Evolutionary conservation across 1,139 yeast genomes (phyloP).

Genomic region (Kurtzmaniella quercitrusa): DNA sequence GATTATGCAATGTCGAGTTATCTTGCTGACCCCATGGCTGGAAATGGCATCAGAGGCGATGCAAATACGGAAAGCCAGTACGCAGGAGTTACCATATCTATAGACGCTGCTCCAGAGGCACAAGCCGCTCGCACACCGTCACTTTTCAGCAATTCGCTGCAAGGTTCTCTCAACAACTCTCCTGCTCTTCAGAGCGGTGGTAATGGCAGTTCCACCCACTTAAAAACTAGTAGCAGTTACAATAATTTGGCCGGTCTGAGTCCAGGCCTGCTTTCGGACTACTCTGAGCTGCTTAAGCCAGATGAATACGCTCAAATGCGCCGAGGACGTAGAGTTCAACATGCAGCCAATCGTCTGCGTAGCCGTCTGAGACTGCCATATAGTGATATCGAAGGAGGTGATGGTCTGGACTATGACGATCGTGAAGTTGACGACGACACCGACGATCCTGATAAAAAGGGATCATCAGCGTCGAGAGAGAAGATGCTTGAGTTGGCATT

Average conservation of each 20-base stretch:
- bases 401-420: constrained; percentile 12
- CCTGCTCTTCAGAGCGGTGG: constrained; percentile 13
- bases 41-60: not conserved
- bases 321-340: constrained; percentile 32
- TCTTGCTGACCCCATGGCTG: constrained; percentile 1
- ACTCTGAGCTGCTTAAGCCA: constrained; percentile 25
- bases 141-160: constrained; percentile 39
- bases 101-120: constrained; percentile 32
- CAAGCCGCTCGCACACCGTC: constrained; percentile 40
- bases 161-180: constrained; percentile 26
- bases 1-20: not conserved
- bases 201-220: constrained; percentile 2
- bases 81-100: constrained; percentile 23
- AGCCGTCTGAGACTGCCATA: not conserved
- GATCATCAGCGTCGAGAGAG: constrained; percentile 39
- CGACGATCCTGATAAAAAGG: not conserved
- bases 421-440: not conserved
- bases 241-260: constrained; percentile 16
- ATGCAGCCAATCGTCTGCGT: constrained; percentile 15
- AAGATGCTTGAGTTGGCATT: constrained; percentile 63
- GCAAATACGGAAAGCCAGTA: not conserved
- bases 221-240: constrained; percentile 9
- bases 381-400: constrained; percentile 12
- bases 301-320: constrained; percentile 30
- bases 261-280: constrained; percentile 14